These are phyloP conservation scores for Tulasnella calospora DNA, from an alignment of 768 basidiomycete genomes.

Conservation along the genomic window DNA sequence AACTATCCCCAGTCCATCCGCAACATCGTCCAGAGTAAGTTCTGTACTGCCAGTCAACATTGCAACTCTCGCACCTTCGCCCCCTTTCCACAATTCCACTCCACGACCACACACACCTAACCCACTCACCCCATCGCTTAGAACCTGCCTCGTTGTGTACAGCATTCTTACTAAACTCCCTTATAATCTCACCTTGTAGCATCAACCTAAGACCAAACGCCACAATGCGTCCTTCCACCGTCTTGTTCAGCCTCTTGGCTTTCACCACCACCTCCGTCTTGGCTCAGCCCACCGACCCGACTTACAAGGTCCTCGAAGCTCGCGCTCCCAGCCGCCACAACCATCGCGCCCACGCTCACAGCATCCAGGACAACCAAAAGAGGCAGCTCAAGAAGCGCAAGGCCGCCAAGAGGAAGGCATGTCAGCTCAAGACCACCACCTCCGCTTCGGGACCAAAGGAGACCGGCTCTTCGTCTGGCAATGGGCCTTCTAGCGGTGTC, in stretches of 20 bases:
- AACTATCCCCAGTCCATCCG: neutral
- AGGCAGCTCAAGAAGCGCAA: slow-evolving; percentile 19
- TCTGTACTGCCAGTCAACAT: slow-evolving; percentile 11
- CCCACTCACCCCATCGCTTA: neutral
- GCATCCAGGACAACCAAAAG: neutral
- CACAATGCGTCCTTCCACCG: neutral
- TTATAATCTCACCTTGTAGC: neutral
- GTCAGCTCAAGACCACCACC: neutral
- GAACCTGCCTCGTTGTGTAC: neutral
- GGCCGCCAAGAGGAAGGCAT: neutral
- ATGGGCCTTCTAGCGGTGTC: too few relatives aligned
- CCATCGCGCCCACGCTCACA: neutral
- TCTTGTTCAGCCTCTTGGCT: slow-evolving; percentile 6
- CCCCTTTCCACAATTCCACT: neutral
- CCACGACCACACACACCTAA: neutral
- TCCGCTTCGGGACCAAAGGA: neutral
- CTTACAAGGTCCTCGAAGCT: neutral
- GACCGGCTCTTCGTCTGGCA: too few relatives aligned
- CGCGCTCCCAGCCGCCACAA: neutral
- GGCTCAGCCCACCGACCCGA: neutral
- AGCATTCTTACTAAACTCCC: neutral
- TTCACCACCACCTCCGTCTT: neutral
- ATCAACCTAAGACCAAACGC: neutral
- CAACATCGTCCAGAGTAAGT: neutral
- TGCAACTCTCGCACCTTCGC: neutral